These are phyloP conservation scores for Termitomyces sp. DNA, from an alignment of 768 basidiomycete species.

Conservation along the genomic window DNA sequence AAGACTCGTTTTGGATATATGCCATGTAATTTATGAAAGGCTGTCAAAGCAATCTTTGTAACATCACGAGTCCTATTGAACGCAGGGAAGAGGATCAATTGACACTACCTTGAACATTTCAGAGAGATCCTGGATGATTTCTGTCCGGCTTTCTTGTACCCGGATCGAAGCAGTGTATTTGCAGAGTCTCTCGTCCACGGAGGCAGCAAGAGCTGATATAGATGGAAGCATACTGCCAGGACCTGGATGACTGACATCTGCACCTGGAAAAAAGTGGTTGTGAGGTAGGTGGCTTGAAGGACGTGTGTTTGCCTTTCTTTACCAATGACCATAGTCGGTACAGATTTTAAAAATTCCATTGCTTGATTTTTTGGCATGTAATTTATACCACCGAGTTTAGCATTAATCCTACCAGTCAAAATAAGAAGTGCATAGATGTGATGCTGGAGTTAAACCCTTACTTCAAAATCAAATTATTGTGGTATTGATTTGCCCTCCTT, in stretches of 20 bases:
- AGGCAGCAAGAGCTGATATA: conserved; percentile 40
- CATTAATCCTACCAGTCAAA: conserved; percentile 47
- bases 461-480: conserved; percentile 61
- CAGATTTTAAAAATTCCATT: conserved; percentile 23
- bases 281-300: background rate
- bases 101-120: conserved; percentile 42
- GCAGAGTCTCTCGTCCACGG: conserved; percentile 43
- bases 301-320: background rate
- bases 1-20: conserved; percentile 15
- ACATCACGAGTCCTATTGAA: background rate
- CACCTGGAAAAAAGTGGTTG: conserved; percentile 15
- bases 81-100: background rate
- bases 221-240: conserved; percentile 20
- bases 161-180: conserved; percentile 51
- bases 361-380: conserved; percentile 39
- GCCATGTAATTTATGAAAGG: conserved; percentile 6
- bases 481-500: conserved; percentile 40
- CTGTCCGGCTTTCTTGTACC: conserved; percentile 19
- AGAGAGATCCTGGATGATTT: conserved; percentile 34
- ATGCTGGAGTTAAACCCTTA: conserved; percentile 16
- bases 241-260: conserved; percentile 21
- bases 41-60: conserved; percentile 9
- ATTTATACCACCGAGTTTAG: conserved; percentile 63
- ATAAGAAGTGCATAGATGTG: background rate
- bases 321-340: conserved; percentile 58